Evolutionary conservation across 495 filamentous ascomycete species (phyloP).

Genomic region (Tuber umbilicatum): DNA sequence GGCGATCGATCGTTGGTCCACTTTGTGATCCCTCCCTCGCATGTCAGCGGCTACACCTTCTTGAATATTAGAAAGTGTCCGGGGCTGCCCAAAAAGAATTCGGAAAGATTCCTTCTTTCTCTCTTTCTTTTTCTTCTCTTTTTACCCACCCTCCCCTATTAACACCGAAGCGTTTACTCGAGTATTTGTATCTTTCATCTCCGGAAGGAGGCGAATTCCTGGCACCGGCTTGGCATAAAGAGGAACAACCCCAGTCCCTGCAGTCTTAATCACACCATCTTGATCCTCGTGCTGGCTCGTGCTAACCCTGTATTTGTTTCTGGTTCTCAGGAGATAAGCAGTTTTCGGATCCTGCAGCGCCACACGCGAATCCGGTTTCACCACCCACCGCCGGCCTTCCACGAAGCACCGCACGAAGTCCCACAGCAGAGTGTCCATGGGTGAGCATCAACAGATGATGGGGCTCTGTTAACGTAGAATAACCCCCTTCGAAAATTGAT

Average conservation of each 20-base stretch:
- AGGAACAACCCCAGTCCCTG: background rate
- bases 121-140: background rate
- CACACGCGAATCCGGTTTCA: background rate
- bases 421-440: background rate
- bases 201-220: background rate
- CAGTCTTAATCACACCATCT: background rate
- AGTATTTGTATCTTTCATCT: background rate
- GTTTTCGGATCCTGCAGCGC: background rate
- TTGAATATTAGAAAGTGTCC: background rate
- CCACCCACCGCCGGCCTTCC: background rate
- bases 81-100: background rate
- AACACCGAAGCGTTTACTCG: background rate
- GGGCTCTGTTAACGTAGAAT: background rate
- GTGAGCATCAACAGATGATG: background rate
- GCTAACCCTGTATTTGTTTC: background rate
- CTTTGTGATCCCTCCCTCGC: background rate
- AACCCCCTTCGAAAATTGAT: background rate
- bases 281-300: background rate
- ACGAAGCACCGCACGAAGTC: background rate
- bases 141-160: background rate
- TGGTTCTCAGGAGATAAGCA: background rate
- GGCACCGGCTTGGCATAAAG: background rate
- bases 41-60: background rate
- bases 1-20: conserved; percentile 1
- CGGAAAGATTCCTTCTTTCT: background rate